phyloP scores from a whole-genome alignment of 768 basidiomycete genomes.

The Russula virescens region DNA sequence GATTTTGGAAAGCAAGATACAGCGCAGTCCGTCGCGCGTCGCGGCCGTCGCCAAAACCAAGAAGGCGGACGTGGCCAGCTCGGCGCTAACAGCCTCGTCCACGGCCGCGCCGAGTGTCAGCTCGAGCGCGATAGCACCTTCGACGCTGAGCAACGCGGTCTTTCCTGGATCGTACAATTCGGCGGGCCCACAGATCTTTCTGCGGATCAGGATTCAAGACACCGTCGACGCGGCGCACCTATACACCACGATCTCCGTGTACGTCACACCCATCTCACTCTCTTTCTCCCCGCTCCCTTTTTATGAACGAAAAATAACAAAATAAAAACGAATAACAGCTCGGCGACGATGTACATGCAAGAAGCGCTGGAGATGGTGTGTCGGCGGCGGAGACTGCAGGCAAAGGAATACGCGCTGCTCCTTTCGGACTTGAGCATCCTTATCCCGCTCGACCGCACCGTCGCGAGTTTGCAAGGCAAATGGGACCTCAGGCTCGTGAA shows the following conservation, averaged over 20 bases:
- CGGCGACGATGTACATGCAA: conserved; percentile 94
- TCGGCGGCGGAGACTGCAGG: conserved; percentile 59
- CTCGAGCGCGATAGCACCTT: conserved; percentile 27
- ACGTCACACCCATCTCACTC: conserved; percentile 33
- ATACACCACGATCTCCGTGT: conserved; percentile 90
- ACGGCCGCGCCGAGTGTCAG: conserved; percentile 20
- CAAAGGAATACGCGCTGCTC: conserved; percentile 80
- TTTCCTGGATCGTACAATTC: conserved; percentile 66
- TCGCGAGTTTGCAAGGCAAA: conserved; percentile 90
- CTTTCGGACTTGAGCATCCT: conserved; percentile 60
- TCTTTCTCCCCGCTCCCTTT: background rate
- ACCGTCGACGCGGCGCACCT: conserved; percentile 79
- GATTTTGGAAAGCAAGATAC: conserved; percentile 71
- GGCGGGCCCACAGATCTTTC: conserved; percentile 74
- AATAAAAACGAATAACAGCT: conserved; percentile 35
- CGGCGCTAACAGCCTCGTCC: conserved; percentile 28
- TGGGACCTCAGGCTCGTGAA: conserved; percentile 78
- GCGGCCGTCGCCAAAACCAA: conserved; percentile 58
- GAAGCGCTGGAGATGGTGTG: conserved; percentile 88
- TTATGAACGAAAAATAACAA: no score
- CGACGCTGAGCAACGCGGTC: conserved; percentile 31
- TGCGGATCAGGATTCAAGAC: conserved; percentile 76
- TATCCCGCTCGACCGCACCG: conserved; percentile 90
- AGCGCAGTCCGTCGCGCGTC: conserved; percentile 71
- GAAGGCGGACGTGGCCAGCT: conserved; percentile 44